Conservation (phyloP, 345 rosid species). For the Clarkia xantiana region DNA sequence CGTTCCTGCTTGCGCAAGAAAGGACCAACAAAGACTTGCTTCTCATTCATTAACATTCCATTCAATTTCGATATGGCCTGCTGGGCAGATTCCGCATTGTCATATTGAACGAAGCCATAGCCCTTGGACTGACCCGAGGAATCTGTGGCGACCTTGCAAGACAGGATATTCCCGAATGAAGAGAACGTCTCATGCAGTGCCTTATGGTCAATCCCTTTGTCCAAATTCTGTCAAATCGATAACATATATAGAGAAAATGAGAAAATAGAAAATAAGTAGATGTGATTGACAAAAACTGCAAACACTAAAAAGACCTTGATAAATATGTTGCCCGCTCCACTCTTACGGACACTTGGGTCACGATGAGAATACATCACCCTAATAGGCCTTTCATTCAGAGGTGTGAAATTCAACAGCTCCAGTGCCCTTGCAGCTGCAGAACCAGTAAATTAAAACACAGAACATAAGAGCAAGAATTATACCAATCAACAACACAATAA, state of each 20-base stretch:
- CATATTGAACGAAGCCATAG: slow-evolving; percentile 91
- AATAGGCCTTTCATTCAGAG: slow-evolving; percentile 61
- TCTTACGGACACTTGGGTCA: slow-evolving; percentile 57
- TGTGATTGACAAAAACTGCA: not conserved
- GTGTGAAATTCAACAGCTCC: slow-evolving; percentile 62
- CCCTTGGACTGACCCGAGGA: slow-evolving; percentile 76
- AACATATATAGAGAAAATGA: not conserved
- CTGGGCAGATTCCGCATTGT: slow-evolving; percentile 64
- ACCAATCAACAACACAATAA: not conserved
- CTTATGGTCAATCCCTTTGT: slow-evolving; percentile 79
- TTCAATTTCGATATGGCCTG: slow-evolving; percentile 64
- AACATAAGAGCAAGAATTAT: too few relatives aligned
- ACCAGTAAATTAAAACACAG: too few relatives aligned
- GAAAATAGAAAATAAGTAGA: not conserved
- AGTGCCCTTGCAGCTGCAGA: slow-evolving; percentile 71
- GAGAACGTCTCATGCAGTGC: slow-evolving; percentile 79
- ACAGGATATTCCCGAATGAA: slow-evolving; percentile 65
- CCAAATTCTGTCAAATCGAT: slow-evolving; percentile 52
- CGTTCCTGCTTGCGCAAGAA: slow-evolving; percentile 92
- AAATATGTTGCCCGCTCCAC: slow-evolving; percentile 93
- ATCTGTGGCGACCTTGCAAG: slow-evolving; percentile 91
- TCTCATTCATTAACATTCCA: slow-evolving; percentile 89
- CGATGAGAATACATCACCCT: slow-evolving; percentile 84
- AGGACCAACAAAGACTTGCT: slow-evolving; percentile 91
- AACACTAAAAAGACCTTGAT: slow-evolving; percentile 43